Conservation (phyloP, 108 stramenopile genomes). For the Fragilaria radians region DNA sequence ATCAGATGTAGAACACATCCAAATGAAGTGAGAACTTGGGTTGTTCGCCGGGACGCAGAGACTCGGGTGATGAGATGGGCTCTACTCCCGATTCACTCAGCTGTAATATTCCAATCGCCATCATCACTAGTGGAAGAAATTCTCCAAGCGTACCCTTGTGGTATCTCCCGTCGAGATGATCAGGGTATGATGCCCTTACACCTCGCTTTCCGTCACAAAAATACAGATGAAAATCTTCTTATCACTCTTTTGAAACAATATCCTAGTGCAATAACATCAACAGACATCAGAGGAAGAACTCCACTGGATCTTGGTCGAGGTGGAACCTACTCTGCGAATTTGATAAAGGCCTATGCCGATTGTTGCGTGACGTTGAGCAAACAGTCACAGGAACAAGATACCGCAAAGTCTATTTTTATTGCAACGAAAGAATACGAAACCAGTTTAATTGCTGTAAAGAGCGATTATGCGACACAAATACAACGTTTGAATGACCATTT, state of each 20-base stretch:
- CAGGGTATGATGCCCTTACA: conserved; percentile 75
- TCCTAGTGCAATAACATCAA: conserved; percentile 44
- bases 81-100: conserved; percentile 68
- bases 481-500: conserved; percentile 2
- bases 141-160: conserved; percentile 42
- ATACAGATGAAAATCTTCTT: conserved; percentile 40
- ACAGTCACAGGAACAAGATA: not conserved
- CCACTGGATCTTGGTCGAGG: conserved; percentile 34
- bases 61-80: conserved; percentile 43
- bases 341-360: conserved; percentile 35
- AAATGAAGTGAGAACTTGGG: conserved; percentile 61
- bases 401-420: not conserved
- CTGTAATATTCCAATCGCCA: conserved; percentile 63
- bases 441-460: conserved; percentile 6
- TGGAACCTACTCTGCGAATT: conserved; percentile 20
- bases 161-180: conserved; percentile 40
- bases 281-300: conserved; percentile 35
- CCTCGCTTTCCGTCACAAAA: conserved; percentile 65
- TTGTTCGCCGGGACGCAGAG: conserved; percentile 31
- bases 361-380: conserved; percentile 10
- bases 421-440: conserved; percentile 9
- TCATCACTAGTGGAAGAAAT: conserved; percentile 29
- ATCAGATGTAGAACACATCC: conserved; percentile 45
- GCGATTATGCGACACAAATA: conserved; percentile 14
- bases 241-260: conserved; percentile 51